A percentile compares a stretch with the other conserved stretches of the same genome.
Evolutionary conservation across 805 yeast species (phyloP).

Genomic region (Ogataea pini): DNA sequence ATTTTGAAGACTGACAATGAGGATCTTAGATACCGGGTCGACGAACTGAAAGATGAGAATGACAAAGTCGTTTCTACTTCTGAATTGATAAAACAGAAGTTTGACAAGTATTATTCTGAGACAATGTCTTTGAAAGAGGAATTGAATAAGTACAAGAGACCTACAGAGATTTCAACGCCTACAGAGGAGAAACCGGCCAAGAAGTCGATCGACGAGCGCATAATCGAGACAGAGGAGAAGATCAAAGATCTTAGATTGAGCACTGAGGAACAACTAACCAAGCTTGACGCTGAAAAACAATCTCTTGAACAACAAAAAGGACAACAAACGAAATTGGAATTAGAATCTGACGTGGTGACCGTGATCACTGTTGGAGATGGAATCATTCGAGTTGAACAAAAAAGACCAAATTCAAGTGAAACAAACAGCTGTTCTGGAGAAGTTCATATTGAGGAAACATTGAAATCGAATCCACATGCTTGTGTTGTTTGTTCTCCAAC

Average conservation of each 20-base stretch:
- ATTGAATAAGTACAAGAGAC: constrained; percentile 2
- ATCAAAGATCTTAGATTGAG: constrained; percentile 9
- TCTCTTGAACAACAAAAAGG: constrained; percentile 9
- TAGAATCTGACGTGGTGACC: constrained; percentile 10
- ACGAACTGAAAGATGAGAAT: constrained; percentile 13
- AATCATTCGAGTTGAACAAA: constrained; percentile 19
- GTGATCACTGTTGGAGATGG: constrained; percentile 22
- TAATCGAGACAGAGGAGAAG: constrained; percentile 10
- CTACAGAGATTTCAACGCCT: constrained; percentile 1
- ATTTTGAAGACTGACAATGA: constrained; percentile 10
- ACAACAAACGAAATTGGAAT: background rate
- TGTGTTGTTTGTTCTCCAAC: constrained; percentile 17
- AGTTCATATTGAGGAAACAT: background rate
- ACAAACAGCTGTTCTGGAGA: background rate
- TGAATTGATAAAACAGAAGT: constrained; percentile 18
- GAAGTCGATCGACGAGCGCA: constrained; percentile 12
- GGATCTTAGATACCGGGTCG: background rate
- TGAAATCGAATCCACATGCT: background rate
- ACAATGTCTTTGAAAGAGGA: constrained; percentile 14
- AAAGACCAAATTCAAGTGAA: constrained; percentile 9
- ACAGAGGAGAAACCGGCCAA: background rate
- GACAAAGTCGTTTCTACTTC: constrained; percentile 8
- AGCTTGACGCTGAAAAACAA: constrained; percentile 12
- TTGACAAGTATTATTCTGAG: constrained; percentile 22
- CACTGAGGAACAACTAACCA: constrained; percentile 12